These are phyloP conservation scores for Apostasia shenzhenica DNA, from an alignment of 106 monocot species.

Conservation along the genomic window DNA sequence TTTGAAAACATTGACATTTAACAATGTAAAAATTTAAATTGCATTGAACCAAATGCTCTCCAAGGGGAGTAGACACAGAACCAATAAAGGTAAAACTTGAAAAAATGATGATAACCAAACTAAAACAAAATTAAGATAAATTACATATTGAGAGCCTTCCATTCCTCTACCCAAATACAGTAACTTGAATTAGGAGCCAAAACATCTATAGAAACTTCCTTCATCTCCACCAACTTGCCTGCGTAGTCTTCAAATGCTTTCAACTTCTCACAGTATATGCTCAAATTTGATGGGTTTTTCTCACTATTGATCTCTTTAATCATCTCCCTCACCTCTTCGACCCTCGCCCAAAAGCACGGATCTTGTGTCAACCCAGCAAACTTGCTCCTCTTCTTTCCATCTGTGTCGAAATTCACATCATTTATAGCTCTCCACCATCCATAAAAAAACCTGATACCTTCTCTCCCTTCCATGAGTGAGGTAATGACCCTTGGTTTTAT, in stretches of 20 bases:
- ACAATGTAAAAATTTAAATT: too few relatives aligned
- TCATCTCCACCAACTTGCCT: constrained; percentile 27
- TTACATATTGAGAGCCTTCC: constrained; percentile 14
- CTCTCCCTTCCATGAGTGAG: constrained; percentile 40
- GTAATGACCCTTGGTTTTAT: constrained; percentile 32
- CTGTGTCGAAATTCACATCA: background rate
- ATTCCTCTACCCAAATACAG: constrained; percentile 31
- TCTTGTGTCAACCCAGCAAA: constrained; percentile 55
- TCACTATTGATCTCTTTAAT: constrained; percentile 11
- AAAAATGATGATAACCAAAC: too few relatives aligned
- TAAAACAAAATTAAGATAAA: too few relatives aligned
- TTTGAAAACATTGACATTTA: too few relatives aligned
- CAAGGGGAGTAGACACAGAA: too few relatives aligned
- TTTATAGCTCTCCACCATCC: constrained; percentile 40
- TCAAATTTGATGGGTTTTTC: constrained; percentile 17
- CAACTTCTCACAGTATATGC: constrained; percentile 9
- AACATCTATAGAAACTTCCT: constrained; percentile 47
- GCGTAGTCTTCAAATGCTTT: constrained; percentile 33
- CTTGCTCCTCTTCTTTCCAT: constrained; percentile 31
- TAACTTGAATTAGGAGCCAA: constrained; percentile 41
- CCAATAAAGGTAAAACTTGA: too few relatives aligned
- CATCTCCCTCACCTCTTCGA: constrained; percentile 42
- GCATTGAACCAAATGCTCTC: too few relatives aligned
- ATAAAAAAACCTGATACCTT: constrained; percentile 47
- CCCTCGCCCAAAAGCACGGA: constrained; percentile 57